A percentile compares a stretch with the other conserved stretches of the same genome.
Conservation (phyloP, 768 basidiomycete species). For the Psilocybe tampanensis region DNA sequence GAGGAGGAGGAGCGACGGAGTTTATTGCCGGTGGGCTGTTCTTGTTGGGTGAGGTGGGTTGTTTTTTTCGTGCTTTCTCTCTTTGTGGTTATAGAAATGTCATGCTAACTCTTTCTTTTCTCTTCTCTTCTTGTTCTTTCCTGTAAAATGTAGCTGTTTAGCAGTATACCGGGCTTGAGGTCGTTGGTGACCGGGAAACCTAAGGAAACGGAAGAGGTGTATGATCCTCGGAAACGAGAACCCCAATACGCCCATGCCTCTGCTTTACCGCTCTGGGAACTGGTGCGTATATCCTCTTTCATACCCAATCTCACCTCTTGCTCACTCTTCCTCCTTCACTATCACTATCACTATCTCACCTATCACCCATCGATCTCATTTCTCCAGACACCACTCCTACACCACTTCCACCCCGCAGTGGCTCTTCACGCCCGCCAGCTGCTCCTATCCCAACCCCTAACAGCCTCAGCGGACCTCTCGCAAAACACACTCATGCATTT, state of each 20-base stretch:
- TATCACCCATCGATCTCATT: not conserved
- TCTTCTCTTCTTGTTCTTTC: not conserved
- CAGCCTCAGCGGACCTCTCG: conserved; percentile 84
- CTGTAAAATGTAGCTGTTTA: conserved; percentile 35
- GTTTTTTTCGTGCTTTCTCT: not conserved
- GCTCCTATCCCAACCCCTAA: conserved; percentile 69
- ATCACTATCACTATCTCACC: not conserved
- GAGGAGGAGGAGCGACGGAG: conserved; percentile 75
- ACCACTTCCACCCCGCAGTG: conserved; percentile 91
- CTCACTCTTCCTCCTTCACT: too few species aligned
- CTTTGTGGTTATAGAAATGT: not conserved
- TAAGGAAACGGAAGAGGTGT: conserved; percentile 38
- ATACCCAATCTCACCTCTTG: too few species aligned
- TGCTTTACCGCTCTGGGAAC: conserved; percentile 83
- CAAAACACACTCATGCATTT: conserved; percentile 94
- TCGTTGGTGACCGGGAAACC: conserved; percentile 35
- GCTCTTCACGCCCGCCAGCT: conserved; percentile 87
- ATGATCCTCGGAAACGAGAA: conserved; percentile 90
- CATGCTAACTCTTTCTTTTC: not conserved
- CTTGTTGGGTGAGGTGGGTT: conserved; percentile 81
- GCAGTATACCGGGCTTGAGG: conserved; percentile 43
- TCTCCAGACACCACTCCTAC: conserved; percentile 71
- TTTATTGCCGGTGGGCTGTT: conserved; percentile 90
- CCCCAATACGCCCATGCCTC: conserved; percentile 85
- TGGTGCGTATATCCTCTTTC: conserved; percentile 61